Conservation (phyloP, 345 rosid species). For the Pistacia vera region DNA sequence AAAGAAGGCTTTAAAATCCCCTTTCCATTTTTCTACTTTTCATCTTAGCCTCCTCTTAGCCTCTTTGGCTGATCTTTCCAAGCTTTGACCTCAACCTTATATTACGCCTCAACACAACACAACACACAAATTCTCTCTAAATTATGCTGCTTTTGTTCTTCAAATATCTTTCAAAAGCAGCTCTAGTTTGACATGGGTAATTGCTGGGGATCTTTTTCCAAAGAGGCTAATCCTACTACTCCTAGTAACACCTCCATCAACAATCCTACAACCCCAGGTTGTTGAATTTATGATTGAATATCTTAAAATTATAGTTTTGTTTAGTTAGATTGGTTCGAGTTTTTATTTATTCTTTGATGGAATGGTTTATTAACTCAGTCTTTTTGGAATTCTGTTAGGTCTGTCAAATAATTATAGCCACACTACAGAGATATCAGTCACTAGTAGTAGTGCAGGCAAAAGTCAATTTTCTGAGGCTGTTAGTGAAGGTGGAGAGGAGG, state of each 20-base stretch:
- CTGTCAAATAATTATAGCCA: conserved; percentile 30
- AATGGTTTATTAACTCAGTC: no score
- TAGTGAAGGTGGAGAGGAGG: conserved; percentile 35
- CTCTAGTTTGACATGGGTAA: conserved; percentile 38
- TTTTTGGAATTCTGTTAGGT: conserved; percentile 6
- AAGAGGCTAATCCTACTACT: neutral
- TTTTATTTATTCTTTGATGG: neutral
- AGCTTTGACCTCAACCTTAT: neutral
- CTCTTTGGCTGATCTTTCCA: no score
- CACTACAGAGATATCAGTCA: conserved; percentile 35
- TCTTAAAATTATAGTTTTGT: no score
- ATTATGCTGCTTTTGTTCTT: no score
- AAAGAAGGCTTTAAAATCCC: conserved; percentile 1
- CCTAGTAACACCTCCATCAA: conserved; percentile 2
- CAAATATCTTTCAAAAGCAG: no score
- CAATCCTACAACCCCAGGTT: conserved; percentile 30
- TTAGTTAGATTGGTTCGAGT: neutral
- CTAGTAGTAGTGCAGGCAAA: conserved; percentile 38
- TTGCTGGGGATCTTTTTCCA: conserved; percentile 33
- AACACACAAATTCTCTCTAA: neutral
- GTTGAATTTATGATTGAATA: no score
- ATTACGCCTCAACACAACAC: neutral
- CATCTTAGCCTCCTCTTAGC: neutral
- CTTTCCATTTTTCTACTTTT: neutral
- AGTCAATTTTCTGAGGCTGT: conserved; percentile 49